Conservation (phyloP, 768 basidiomycete species). For the Phylloporus sp. region DNA sequence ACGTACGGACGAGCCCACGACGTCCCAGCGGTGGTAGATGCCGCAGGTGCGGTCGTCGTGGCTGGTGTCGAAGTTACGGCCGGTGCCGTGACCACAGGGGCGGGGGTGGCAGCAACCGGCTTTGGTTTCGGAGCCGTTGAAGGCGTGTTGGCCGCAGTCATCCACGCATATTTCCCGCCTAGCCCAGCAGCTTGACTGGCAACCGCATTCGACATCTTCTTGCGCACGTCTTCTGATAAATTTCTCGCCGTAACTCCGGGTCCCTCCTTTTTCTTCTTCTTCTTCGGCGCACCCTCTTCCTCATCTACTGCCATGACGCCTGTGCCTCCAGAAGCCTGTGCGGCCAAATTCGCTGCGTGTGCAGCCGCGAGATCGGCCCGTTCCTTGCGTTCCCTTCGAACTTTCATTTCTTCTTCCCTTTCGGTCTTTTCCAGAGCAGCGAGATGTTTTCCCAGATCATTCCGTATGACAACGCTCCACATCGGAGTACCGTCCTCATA, state of each 20-base stretch:
- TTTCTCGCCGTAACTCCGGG: conserved; percentile 82
- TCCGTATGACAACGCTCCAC: conserved; percentile 77
- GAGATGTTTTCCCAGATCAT: conserved; percentile 76
- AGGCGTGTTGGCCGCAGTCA: conserved; percentile 60
- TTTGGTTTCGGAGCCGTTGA: conserved; percentile 38
- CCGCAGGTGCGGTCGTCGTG: conserved; percentile 30
- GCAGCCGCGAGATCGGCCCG: conserved; percentile 68
- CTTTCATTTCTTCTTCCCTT: conserved; percentile 74
- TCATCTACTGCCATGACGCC: conserved; percentile 34
- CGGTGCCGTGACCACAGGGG: conserved; percentile 24
- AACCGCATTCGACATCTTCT: conserved; percentile 88
- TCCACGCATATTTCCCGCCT: conserved; percentile 82
- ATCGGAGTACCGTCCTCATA: conserved; percentile 69
- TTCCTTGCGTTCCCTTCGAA: conserved; percentile 75
- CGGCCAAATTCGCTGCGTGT: conserved; percentile 58
- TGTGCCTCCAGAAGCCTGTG: conserved; percentile 42
- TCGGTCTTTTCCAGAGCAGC: conserved; percentile 71
- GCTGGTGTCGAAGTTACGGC: conserved; percentile 26
- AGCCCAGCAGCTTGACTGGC: conserved; percentile 86
- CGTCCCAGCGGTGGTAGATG: conserved; percentile 24
- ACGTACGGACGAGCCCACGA: conserved; percentile 65
- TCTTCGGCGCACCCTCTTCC: conserved; percentile 64
- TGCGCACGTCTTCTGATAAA: conserved; percentile 87
- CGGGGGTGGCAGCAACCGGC: conserved; percentile 29
- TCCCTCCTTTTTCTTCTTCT: conserved; percentile 76